Evolutionary conservation across 305 asterid genomes (phyloP).

Genomic region (Salvia sclarea): DNA sequence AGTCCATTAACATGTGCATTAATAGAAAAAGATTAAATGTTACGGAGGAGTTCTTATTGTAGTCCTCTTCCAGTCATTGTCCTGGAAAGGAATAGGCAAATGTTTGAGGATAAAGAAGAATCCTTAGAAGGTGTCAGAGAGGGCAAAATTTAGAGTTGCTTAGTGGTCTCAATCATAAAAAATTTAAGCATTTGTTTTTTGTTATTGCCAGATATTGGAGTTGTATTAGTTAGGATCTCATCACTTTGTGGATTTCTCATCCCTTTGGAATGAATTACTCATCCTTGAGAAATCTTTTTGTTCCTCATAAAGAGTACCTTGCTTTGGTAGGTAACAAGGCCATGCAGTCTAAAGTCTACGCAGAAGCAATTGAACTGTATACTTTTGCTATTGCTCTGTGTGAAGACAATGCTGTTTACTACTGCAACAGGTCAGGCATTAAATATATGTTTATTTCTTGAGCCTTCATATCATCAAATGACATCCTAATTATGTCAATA

Average conservation of each 20-base stretch:
- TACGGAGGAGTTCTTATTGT: not conserved
- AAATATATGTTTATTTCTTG: too few species aligned
- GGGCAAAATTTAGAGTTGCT: not conserved
- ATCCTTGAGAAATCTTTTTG: not conserved
- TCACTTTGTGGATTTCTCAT: not conserved
- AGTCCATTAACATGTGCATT: not conserved
- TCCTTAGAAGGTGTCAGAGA: not conserved
- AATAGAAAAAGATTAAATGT: not conserved
- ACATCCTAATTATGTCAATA: not conserved
- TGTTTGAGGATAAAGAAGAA: not conserved
- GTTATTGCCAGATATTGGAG: not conserved
- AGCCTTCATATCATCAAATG: conserved; percentile 12
- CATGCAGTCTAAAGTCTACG: conserved; percentile 64
- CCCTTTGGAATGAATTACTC: not conserved
- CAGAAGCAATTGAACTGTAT: conserved; percentile 72
- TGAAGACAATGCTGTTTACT: conserved; percentile 79
- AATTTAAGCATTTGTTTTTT: not conserved
- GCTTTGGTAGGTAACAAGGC: conserved; percentile 68
- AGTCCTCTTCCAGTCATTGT: not conserved
- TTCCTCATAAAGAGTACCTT: not conserved
- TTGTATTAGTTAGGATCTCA: not conserved
- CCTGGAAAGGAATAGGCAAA: not conserved
- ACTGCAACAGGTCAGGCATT: conserved; percentile 68
- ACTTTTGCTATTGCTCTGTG: conserved; percentile 69
- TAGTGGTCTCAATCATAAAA: not conserved